Percentiles rank a stretch among this genome's conserved stretches.
Conservation (phyloP, 352 stramenopile species). For the Globisporangium sylvaticum region DNA sequence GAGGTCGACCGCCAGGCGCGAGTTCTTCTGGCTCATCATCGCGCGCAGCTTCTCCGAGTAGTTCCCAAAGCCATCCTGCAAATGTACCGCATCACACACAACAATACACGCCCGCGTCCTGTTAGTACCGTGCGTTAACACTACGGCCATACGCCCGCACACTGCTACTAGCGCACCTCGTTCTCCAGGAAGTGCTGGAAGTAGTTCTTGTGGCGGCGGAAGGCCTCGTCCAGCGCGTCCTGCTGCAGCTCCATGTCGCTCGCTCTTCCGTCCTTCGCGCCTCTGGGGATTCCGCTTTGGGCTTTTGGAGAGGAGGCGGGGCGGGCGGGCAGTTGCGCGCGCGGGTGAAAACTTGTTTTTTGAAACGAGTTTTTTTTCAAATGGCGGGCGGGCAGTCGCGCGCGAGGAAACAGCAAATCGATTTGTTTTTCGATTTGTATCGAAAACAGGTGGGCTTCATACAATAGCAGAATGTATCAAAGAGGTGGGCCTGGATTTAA, state of each 20-base stretch:
- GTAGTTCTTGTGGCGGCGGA: conserved; percentile 87
- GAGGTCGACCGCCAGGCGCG: conserved; percentile 83
- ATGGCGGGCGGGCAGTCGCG: no score
- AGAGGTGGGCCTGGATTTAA: no score
- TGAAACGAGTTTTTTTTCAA: no score
- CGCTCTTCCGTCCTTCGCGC: not conserved
- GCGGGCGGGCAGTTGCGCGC: not conserved
- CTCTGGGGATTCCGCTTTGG: conserved; percentile 5
- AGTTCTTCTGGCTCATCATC: conserved; percentile 76
- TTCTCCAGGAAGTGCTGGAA: conserved; percentile 81
- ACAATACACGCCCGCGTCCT: not conserved
- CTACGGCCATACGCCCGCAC: not conserved
- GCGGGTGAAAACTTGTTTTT: not conserved
- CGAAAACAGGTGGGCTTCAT: no score
- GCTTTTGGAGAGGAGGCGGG: not conserved
- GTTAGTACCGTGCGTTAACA: not conserved
- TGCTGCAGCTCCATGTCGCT: conserved; percentile 72
- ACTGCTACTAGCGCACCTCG: conserved; percentile 32
- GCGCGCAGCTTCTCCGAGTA: conserved; percentile 76
- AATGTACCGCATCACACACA: not conserved
- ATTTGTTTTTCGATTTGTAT: no score
- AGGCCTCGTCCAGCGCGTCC: conserved; percentile 80
- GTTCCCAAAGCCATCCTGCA: conserved; percentile 64
- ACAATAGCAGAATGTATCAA: no score
- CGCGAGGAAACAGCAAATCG: no score